Percentiles rank a stretch among this genome's conserved stretches.
phyloP scores from a whole-genome alignment of 106 monocot species.

The Apostasia shenzhenica region DNA sequence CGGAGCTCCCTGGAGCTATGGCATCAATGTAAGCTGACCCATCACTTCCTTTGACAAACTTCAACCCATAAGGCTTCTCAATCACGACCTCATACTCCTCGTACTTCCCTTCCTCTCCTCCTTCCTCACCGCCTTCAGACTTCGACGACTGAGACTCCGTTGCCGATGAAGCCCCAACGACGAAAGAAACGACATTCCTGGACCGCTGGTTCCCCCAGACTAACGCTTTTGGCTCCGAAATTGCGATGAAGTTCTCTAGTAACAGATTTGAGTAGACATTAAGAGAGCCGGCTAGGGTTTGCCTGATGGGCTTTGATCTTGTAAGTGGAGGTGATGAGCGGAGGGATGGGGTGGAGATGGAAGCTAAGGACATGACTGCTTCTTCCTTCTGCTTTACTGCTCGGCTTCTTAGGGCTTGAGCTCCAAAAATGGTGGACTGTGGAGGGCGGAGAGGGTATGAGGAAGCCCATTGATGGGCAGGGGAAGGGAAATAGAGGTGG shows the following conservation, averaged over 20 bases:
- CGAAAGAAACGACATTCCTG: conserved; percentile 3
- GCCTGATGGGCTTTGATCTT: conserved; percentile 20
- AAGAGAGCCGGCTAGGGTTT: neutral
- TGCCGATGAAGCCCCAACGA: conserved; percentile 28
- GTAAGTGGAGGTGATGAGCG: conserved; percentile 24
- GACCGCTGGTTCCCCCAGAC: neutral
- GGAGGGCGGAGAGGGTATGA: too few species aligned
- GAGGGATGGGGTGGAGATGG: conserved; percentile 29
- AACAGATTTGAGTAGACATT: neutral
- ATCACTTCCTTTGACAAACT: conserved; percentile 73
- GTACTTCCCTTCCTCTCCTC: conserved; percentile 25
- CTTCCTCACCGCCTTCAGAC: conserved; percentile 29
- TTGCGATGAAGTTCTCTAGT: conserved; percentile 4
- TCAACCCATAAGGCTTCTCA: conserved; percentile 91
- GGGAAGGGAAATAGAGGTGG: too few species aligned
- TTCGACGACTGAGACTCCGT: conserved; percentile 40
- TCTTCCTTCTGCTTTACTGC: neutral
- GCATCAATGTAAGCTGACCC: conserved; percentile 89
- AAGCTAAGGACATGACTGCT: conserved; percentile 24
- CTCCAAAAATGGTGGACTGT: too few species aligned
- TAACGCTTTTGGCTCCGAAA: neutral
- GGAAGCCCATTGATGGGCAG: too few species aligned
- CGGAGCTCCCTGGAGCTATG: conserved; percentile 58
- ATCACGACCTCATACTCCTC: conserved; percentile 80
- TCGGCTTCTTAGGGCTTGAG: neutral